Base-by-base conservation (phyloP, 805 yeast genomes). In the Teunomyces tritomae region DNA sequence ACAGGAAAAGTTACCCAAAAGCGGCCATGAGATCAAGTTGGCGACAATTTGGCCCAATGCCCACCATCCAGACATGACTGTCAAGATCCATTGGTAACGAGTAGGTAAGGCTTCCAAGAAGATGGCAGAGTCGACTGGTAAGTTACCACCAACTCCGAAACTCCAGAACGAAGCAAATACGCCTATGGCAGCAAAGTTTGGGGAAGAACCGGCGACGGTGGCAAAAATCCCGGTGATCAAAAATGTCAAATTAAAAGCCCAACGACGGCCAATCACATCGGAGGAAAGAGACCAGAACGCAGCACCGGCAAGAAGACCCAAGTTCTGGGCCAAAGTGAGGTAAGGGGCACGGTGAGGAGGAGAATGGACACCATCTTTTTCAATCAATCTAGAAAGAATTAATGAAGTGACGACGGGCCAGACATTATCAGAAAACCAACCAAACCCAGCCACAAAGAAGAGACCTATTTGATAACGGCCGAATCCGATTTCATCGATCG, bases 11-110 rank as follows among this genome's bases (percentile, higher is more conserved):
- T 76, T 72, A 11, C 81, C 71, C 39, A 82, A 63, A 44, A 78
- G 74, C 0, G 79, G 84, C 85, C 85, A 82, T 7, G 83, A 75
- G 28, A 80, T 56, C 27, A 80, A 63, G 30, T 70, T 68, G 13
- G 83, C 76, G 39, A 81, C 63, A 1, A 82, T 72, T 58, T 82
- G 85, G 14, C 85, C 86, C 34, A 82, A 67, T 39, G 84, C 83
- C 87, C 86, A 82, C 79, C 57, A 58, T 6, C 49, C 39, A 20
- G 59, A 55, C 57, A 58, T 54, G 28, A 56, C 53, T 4, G 61
- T 58, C 49, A 59, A 57, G 20, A 60, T 53, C 65, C 65, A 60
- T 32, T 58, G 58, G 40, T 60, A 56, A 11, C 47, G 50, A 7
- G 55, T 46, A 3, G 64, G 64, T 9, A 61, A 54, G 5, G 64